Evolutionary conservation across 1,139 yeast genomes (phyloP), one percentile per base, ranked within the genome.

Genomic region (Nadsonia starkeyi-henricii): DNA sequence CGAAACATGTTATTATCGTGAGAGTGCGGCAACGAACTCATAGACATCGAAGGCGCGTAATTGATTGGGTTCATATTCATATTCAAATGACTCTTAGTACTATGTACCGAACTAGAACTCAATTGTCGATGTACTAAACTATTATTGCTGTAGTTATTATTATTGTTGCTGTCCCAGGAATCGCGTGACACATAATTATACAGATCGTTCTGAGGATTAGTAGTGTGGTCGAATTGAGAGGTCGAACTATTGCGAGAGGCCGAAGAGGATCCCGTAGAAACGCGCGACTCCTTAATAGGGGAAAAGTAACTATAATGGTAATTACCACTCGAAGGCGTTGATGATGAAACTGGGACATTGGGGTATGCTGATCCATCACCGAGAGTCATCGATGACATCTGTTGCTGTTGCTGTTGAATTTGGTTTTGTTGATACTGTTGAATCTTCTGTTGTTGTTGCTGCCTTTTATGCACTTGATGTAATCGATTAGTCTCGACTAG

Each of bases 401-500:
- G 41, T 20, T 44, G 47, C 30, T 41, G 17, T 13, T 33, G 47
- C 19, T 43, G 49, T 36, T 28, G 21, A 36, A 28, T 43, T 12
- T 33, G 17, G 9, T 43, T 47, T 15, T 36, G 48, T 36, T 43
- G 49, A 18, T 23, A 20, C 26, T 21, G 46, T 13, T 46, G 51
- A 2, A 9, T 18, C 46, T 37, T 46, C 39, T 41, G 49, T 45
- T 15, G 51, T 39, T 44, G 47, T 36, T 37, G 45, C 13, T 43
- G 49, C 42, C 45, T 44, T 37, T 45, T 46, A 28, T 41, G 47
- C 13, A 19, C 45, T 9, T 23, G 48, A 9, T 12, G 30, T 43
- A 18, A 45, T 13, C 23, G 48, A 18, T 41, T 23, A 12, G 7
- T n/a, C 20, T 30, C 30, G 28, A 61, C 57, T 56, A 63, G 57